Percentiles rank a stretch among this genome's conserved stretches.
Conservation (phyloP, 148 eudicot genomes). For the Camellia granthamiana region DNA sequence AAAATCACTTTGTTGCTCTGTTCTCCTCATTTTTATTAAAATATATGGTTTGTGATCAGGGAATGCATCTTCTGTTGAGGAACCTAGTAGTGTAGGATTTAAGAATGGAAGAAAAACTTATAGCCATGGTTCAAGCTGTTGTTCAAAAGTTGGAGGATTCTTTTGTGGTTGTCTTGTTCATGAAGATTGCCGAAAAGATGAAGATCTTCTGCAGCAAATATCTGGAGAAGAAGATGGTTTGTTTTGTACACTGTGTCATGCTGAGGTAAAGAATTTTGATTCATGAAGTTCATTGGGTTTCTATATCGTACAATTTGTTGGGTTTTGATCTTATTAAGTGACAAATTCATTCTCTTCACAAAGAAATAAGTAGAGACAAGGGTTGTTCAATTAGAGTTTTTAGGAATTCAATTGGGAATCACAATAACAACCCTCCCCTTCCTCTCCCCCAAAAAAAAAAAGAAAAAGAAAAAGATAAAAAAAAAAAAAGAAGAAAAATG, state of each 20-base stretch:
- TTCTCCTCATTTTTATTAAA: background rate
- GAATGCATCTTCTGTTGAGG: slow-evolving; percentile 54
- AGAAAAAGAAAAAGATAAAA: no score
- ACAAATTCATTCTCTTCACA: background rate
- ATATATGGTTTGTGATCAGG: slow-evolving; percentile 31
- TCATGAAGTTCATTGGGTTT: background rate
- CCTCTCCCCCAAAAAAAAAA: background rate
- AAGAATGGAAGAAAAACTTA: slow-evolving; percentile 40
- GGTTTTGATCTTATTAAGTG: background rate
- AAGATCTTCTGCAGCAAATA: slow-evolving; percentile 48
- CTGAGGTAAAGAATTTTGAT: slow-evolving; percentile 62
- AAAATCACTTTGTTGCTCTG: background rate
- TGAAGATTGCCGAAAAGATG: slow-evolving; percentile 85
- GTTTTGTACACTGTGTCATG: slow-evolving; percentile 89
- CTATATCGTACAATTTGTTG: background rate
- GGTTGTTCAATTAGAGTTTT: background rate
- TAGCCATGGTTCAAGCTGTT: slow-evolving; percentile 35
- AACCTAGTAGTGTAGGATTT: slow-evolving; percentile 39
- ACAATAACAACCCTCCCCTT: no score
- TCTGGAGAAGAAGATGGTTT: slow-evolving; percentile 79
- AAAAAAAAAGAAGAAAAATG: no score
- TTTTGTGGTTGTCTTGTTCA: slow-evolving; percentile 65
- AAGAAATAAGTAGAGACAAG: background rate
- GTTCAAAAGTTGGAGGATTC: slow-evolving; percentile 56
- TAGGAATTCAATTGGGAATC: background rate